Evolutionary conservation across 208 protist species (phyloP).

Genomic region (Leishmania major): DNA sequence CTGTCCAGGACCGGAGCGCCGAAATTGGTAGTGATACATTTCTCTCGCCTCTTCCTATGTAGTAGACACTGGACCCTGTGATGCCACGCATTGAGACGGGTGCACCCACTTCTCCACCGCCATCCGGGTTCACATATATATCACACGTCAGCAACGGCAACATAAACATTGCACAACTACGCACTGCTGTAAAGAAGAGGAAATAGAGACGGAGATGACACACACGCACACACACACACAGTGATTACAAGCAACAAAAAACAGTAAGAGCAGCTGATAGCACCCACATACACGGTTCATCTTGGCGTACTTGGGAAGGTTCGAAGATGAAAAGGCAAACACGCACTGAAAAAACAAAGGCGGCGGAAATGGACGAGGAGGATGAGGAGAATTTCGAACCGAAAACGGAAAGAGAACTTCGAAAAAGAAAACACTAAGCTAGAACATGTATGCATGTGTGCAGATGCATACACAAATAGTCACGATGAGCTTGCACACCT

Average conservation of each 20-base stretch:
- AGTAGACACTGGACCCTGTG: background rate
- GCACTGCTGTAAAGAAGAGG: background rate
- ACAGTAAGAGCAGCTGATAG: conserved; percentile 1
- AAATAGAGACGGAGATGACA: background rate
- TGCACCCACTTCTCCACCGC: no score
- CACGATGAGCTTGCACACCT: background rate
- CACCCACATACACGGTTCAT: background rate
- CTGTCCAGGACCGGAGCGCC: background rate
- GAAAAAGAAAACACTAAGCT: background rate
- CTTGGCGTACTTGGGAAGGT: background rate
- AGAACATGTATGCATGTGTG: background rate
- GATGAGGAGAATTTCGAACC: background rate
- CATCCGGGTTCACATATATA: background rate
- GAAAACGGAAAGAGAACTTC: background rate
- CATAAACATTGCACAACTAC: no score
- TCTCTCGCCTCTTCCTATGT: background rate
- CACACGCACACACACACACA: background rate
- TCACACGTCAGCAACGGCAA: background rate
- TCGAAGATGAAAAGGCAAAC: background rate
- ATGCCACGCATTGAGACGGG: background rate
- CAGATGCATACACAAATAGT: background rate
- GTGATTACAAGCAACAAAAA: background rate
- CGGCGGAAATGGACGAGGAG: background rate
- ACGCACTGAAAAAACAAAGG: background rate
- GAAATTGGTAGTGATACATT: background rate